Evolutionary conservation across 2,329 filamentous ascomycete genomes (phyloP), one percentile per base, ranked within the genome.

Genomic region (Hypoxylon sp.): DNA sequence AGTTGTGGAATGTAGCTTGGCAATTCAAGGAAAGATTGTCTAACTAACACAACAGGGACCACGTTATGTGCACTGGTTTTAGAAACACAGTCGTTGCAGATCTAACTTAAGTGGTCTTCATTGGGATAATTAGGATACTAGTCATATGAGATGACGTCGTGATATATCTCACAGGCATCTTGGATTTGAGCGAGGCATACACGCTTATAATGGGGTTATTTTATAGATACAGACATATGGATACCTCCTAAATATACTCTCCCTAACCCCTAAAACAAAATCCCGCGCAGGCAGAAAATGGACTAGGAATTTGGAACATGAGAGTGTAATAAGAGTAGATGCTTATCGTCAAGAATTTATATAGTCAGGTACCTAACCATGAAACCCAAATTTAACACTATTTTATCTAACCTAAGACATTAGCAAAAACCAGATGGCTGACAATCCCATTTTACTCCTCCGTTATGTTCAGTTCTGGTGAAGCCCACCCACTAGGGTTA

Each of bases 11-110:
- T 64, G 61, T 58, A 26, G 3, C 37, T 35, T 13, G 37, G 39
- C 22, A 57, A 14, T 22, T 52, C 29, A 13, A 22, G 61, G 11
- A 17, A 64, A 58, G 61, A 63, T 63, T 52, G 31, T 26, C 60
- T 29, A 19, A 6, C 8, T 26, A 17, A 5, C 26, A 56, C 4
- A 35, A 17, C 22, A 52, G n/a, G 44, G 33, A n/a, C 3, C 10
- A 10, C 13, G 14, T 11, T 19, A 47, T 9, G 2, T n/a, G n/a
- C n/a, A n/a, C n/a, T n/a, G n/a, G n/a, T n/a, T n/a, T n/a, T n/a
- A n/a, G n/a, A n/a, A n/a, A n/a, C n/a, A n/a, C n/a, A n/a, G n/a
- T n/a, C n/a, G n/a, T n/a, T n/a, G n/a, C n/a, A n/a, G n/a, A n/a
- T n/a, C n/a, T n/a, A n/a, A n/a, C n/a, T n/a, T n/a, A n/a, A n/a